phyloP scores from a whole-genome alignment of 2,329 filamentous ascomycete species.

The Epichloe coenophiala region DNA sequence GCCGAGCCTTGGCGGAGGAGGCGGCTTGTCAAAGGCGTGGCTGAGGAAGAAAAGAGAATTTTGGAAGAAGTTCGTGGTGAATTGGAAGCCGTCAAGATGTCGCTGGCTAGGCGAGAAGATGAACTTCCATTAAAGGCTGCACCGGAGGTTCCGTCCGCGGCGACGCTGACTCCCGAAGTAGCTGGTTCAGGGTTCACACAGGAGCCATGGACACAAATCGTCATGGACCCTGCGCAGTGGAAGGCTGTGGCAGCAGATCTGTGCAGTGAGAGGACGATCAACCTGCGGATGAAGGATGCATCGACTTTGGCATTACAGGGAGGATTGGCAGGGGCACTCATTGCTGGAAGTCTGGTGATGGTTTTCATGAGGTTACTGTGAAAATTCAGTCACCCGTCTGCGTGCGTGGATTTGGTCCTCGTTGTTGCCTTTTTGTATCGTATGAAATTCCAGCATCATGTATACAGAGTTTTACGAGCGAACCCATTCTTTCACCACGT shows the following conservation, averaged over 20 bases:
- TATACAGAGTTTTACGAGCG: background rate
- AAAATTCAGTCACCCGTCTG: constrained; percentile 6
- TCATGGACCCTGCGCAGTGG: constrained; percentile 31
- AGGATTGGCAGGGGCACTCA: constrained; percentile 48
- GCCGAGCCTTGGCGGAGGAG: constrained; percentile 84
- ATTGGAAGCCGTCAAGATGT: constrained; percentile 21
- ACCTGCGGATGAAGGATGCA: constrained; percentile 54
- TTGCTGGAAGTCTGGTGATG: constrained; percentile 41
- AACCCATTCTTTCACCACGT: background rate
- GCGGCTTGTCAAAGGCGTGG: constrained; percentile 70
- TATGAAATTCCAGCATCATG: background rate
- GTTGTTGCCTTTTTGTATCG: background rate
- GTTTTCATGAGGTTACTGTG: constrained; percentile 24
- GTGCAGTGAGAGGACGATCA: constrained; percentile 50
- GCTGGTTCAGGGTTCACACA: background rate
- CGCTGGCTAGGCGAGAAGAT: constrained; percentile 14
- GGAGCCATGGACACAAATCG: constrained; percentile 28
- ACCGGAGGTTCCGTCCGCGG: constrained; percentile 4
- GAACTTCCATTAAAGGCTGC: constrained; percentile 4
- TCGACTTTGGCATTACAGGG: constrained; percentile 58
- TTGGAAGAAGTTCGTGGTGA: constrained; percentile 35
- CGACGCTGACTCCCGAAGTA: background rate
- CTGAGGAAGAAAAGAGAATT: constrained; percentile 57
- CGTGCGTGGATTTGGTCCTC: constrained; percentile 6
- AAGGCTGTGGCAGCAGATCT: constrained; percentile 40